Evolutionary conservation across 2,329 filamentous ascomycete genomes (phyloP).

Genomic region (Calonectria hongkongensis): DNA sequence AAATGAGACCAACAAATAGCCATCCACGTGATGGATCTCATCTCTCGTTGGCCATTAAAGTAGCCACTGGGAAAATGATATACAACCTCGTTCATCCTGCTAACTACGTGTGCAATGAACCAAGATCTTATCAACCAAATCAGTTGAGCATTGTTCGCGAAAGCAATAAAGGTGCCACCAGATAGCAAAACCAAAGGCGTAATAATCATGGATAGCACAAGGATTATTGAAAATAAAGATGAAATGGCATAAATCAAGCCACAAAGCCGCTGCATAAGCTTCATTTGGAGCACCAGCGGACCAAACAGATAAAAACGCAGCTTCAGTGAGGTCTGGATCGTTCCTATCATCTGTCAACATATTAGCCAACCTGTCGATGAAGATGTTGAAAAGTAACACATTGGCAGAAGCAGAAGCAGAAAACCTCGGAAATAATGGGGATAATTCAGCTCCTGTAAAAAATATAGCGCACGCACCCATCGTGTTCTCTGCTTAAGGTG

Average conservation of each 20-base stretch:
- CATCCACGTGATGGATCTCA: not conserved
- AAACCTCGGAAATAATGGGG: too few species aligned
- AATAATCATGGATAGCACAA: not conserved
- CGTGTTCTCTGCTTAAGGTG: conserved; percentile 10
- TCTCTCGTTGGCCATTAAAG: not conserved
- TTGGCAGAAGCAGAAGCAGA: too few species aligned
- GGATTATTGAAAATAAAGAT: not conserved
- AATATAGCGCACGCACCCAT: not conserved
- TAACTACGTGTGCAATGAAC: not conserved
- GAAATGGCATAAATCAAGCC: conserved; percentile 2
- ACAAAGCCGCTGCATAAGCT: conserved; percentile 1
- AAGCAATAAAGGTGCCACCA: not conserved
- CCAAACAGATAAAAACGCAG: not conserved
- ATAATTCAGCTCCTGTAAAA: too few species aligned
- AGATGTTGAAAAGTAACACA: too few species aligned
- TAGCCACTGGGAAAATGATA: not conserved
- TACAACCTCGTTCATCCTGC: not conserved
- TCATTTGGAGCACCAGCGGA: conserved; percentile 6
- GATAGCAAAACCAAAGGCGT: not conserved
- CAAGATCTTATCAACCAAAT: not conserved
- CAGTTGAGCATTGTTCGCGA: not conserved
- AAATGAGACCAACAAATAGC: not conserved
- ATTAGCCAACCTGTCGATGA: not conserved
- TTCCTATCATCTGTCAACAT: not conserved
- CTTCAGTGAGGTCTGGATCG: not conserved